Evolutionary conservation across 208 protist species (phyloP).

Genomic region (Balamuthia mandrillaris): DNA sequence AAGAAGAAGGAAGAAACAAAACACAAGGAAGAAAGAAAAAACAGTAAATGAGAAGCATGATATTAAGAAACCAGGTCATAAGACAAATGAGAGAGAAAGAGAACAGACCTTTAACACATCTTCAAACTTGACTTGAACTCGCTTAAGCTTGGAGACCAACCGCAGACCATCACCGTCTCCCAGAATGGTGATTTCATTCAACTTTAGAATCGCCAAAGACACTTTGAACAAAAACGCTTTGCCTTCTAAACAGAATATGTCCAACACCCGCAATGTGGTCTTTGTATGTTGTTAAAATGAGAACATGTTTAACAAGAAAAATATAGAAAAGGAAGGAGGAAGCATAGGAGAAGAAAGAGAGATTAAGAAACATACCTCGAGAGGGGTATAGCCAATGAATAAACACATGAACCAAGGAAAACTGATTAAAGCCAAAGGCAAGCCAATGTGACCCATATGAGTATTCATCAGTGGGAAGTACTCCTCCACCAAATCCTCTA

Average conservation of each 20-base stretch:
- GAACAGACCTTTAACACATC: neutral
- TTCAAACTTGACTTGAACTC: neutral
- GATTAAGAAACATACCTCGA: neutral
- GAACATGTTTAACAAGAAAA: neutral
- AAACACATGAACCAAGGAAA: conserved; percentile 41
- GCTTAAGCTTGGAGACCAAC: neutral
- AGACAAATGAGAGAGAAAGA: neutral
- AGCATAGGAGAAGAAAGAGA: neutral
- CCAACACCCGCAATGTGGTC: conserved; percentile 11
- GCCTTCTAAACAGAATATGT: conserved; percentile 22
- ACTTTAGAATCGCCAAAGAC: conserved; percentile 8
- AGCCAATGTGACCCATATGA: neutral
- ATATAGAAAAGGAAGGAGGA: neutral
- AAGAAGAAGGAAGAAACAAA: too few relatives aligned
- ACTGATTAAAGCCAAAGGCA: neutral
- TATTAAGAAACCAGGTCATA: too few relatives aligned
- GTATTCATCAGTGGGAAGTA: neutral
- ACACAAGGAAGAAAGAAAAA: too few relatives aligned
- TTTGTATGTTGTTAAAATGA: too few relatives aligned
- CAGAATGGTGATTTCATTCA: neutral
- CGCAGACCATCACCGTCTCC: neutral
- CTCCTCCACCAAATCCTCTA: conserved; percentile 28
- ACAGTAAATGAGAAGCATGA: too few relatives aligned
- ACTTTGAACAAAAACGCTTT: conserved; percentile 34
- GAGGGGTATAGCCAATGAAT: conserved; percentile 21